phyloP scores from a whole-genome alignment of 352 stramenopile species.

The Globisporangium rhizosaccharum region DNA sequence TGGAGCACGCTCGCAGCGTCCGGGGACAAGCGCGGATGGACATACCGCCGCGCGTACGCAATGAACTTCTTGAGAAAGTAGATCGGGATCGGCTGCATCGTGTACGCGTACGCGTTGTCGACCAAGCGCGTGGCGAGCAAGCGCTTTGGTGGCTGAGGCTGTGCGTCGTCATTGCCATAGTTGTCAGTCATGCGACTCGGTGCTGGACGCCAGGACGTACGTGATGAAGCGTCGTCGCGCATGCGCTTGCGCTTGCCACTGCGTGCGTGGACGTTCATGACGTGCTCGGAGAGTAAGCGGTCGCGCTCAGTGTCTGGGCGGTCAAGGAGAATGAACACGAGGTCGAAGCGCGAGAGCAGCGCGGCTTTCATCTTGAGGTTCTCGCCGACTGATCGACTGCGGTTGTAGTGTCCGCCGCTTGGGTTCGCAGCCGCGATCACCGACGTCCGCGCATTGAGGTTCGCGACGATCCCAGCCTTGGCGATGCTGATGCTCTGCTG shows the following conservation, averaged over 20 bases:
- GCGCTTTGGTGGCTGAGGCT: slow-evolving; percentile 6
- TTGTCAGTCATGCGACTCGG: slow-evolving; percentile 6
- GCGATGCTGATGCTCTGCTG: slow-evolving; percentile 97
- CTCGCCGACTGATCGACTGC: slow-evolving; percentile 91
- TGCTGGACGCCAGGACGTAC: slow-evolving; percentile 16
- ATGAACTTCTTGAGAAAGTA: slow-evolving; percentile 96
- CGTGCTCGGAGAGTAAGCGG: slow-evolving; percentile 91
- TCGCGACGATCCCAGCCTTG: slow-evolving; percentile 91
- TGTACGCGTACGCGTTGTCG: slow-evolving; percentile 43
- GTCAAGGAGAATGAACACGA: slow-evolving; percentile 97
- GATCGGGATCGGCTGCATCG: slow-evolving; percentile 43
- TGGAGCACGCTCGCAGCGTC: slow-evolving; percentile 68
- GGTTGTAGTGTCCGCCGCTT: slow-evolving; percentile 95
- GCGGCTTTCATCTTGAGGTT: slow-evolving; percentile 96
- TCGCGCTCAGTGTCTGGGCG: slow-evolving; percentile 91
- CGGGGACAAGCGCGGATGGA: slow-evolving; percentile 80
- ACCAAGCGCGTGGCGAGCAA: slow-evolving; percentile 49
- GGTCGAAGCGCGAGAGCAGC: slow-evolving; percentile 95
- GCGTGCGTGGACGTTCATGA: slow-evolving; percentile 88
- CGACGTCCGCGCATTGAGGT: slow-evolving; percentile 91
- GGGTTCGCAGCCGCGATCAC: slow-evolving; percentile 97
- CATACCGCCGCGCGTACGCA: slow-evolving; percentile 94
- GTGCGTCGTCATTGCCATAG: slow-evolving; percentile 10
- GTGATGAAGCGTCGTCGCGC: slow-evolving; percentile 10
- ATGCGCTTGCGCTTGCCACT: slow-evolving; percentile 25